Percentiles rank a stretch among this genome's conserved stretches.
These are phyloP conservation scores for Coelastrella sp. DNA, from an alignment of 139 green algal species.

Conservation along the genomic window DNA sequence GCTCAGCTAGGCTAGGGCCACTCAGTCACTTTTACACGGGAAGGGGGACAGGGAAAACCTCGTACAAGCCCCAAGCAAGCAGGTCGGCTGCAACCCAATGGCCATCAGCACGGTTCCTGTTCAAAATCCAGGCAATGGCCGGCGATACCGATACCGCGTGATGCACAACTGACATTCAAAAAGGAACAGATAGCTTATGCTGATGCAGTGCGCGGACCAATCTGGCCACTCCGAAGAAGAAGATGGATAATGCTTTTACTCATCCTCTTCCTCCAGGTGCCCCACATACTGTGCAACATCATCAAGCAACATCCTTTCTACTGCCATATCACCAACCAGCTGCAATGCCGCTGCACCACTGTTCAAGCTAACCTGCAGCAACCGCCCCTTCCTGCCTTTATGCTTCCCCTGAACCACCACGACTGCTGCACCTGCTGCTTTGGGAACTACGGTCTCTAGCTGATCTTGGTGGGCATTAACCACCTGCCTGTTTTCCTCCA, in stretches of 20 bases:
- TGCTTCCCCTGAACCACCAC: constrained; percentile 75
- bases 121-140: too few relatives aligned
- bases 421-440: constrained; percentile 66
- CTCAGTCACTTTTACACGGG: too few relatives aligned
- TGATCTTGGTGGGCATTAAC: constrained; percentile 65
- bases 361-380: constrained; percentile 65
- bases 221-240: too few relatives aligned
- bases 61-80: too few relatives aligned
- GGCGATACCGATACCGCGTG: too few relatives aligned
- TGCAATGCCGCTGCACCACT: constrained; percentile 77
- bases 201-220: too few relatives aligned
- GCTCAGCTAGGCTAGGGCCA: too few relatives aligned
- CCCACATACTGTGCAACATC: constrained; percentile 73
- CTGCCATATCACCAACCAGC: constrained; percentile 68
- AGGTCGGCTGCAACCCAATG: too few relatives aligned
- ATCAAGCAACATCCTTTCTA: constrained; percentile 81
- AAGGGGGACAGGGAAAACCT: too few relatives aligned
- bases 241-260: not conserved
- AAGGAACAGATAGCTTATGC: too few relatives aligned
- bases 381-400: constrained; percentile 63
- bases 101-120: too few relatives aligned
- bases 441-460: constrained; percentile 88
- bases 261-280: constrained; percentile 36
- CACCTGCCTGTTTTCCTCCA: constrained; percentile 64
- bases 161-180: too few relatives aligned